phyloP scores from a whole-genome alignment of 1,139 yeast genomes.

The Suhomyces panamericanus region DNA sequence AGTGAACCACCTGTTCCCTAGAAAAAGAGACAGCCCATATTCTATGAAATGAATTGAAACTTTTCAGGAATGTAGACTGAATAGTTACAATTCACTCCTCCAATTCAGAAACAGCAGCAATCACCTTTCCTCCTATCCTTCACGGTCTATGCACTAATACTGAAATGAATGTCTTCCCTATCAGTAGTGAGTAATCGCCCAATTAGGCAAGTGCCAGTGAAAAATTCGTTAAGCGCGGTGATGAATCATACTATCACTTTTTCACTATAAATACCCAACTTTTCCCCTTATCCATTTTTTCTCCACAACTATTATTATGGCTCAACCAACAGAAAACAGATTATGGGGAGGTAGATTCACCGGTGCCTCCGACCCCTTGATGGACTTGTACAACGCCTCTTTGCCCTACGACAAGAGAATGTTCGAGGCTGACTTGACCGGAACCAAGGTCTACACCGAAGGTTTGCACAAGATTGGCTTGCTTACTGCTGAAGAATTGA shows the following conservation, averaged over 20 bases:
- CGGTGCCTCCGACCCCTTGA: constrained; percentile 93
- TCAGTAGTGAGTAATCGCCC: constrained; percentile 14
- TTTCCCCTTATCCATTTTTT: constrained; percentile 2
- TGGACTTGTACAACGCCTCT: constrained; percentile 96
- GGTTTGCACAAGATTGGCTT: constrained; percentile 82
- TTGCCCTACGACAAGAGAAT: constrained; percentile 92
- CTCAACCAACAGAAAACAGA: constrained; percentile 56
- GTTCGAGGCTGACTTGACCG: constrained; percentile 92
- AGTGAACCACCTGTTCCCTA: no score
- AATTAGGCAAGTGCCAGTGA: constrained; percentile 22
- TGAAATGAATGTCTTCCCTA: not conserved
- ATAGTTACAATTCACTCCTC: not conserved
- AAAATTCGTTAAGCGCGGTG: constrained; percentile 37
- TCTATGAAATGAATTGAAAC: no score
- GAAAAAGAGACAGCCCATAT: no score
- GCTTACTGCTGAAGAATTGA: constrained; percentile 67
- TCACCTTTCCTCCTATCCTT: no score
- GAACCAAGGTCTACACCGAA: constrained; percentile 88
- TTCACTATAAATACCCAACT: constrained; percentile 9
- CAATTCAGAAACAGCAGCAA: not conserved
- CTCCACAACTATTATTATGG: constrained; percentile 16
- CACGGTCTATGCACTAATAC: no score
- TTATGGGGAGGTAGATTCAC: constrained; percentile 99
- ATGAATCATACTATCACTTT: constrained; percentile 21
- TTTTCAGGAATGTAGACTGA: no score